These are phyloP conservation scores for Fusarium floridanum DNA, from an alignment of 2,329 filamentous ascomycete genomes.

Conservation along the genomic window DNA sequence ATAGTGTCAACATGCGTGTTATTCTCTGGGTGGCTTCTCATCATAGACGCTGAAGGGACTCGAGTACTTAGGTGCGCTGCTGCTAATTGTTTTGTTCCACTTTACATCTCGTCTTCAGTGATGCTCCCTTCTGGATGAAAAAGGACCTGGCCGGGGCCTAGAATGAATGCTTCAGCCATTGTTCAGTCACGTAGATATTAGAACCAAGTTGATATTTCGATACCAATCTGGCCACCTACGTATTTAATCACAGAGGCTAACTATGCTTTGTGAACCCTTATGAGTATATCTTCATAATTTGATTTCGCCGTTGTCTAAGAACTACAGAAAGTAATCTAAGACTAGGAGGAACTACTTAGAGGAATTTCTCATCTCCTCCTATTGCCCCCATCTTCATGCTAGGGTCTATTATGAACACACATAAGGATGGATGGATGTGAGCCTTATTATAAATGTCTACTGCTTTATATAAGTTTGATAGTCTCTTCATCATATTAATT, in stretches of 20 bases:
- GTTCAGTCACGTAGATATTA: no score
- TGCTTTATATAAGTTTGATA: not conserved
- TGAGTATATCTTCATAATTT: not conserved
- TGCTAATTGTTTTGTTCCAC: conserved; percentile 46
- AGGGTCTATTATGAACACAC: no score
- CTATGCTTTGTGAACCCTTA: not conserved
- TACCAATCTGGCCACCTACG: no score
- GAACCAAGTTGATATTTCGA: no score
- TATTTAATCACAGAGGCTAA: not conserved
- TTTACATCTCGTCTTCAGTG: not conserved
- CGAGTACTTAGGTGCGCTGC: conserved; percentile 59
- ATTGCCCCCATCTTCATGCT: not conserved
- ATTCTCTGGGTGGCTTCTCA: conserved; percentile 56
- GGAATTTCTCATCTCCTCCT: not conserved
- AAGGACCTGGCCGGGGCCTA: not conserved
- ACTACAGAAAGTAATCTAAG: not conserved
- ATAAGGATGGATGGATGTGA: not conserved
- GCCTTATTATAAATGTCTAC: not conserved
- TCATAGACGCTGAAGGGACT: conserved; percentile 61
- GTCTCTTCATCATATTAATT: not conserved
- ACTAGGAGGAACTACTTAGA: not conserved
- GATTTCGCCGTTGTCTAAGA: not conserved
- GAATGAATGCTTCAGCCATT: not conserved
- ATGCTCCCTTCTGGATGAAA: not conserved
- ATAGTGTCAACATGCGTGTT: conserved; percentile 62